A percentile compares a stretch with the other conserved stretches of the same genome.
phyloP scores from a whole-genome alignment of 192 early-diverging fungal species.

The Podila clonocystis region DNA sequence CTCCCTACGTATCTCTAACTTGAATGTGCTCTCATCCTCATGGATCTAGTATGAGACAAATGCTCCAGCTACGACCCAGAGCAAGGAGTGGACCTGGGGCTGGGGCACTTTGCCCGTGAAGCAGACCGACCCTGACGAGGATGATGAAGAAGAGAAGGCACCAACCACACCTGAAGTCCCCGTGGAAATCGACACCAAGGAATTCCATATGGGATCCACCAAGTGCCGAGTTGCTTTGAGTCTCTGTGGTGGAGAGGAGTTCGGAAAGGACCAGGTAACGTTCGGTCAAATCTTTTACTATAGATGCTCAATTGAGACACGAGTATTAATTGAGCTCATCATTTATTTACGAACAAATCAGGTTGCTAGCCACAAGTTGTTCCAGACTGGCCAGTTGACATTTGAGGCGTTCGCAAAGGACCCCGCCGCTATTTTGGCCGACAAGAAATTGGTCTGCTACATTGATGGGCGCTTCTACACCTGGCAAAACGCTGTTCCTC shows the following conservation, averaged over 20 bases:
- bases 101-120: constrained; percentile 79
- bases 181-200: constrained; percentile 41
- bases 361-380: constrained; percentile 33
- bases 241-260: constrained; percentile 61
- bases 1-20: not conserved
- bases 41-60: constrained; percentile 36
- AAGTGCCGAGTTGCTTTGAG: constrained; percentile 65
- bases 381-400: constrained; percentile 22
- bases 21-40: not conserved
- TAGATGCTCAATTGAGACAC: no score
- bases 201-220: constrained; percentile 48
- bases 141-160: constrained; percentile 23
- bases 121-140: constrained; percentile 49
- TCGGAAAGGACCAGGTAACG: constrained; percentile 56
- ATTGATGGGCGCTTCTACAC: constrained; percentile 65
- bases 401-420: constrained; percentile 48
- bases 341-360: constrained; percentile 9
- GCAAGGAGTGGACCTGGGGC: constrained; percentile 73
- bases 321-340: no score
- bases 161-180: constrained; percentile 24
- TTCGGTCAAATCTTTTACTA: no score
- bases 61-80: constrained; percentile 12
- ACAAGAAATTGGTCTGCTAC: constrained; percentile 46
- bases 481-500: constrained; percentile 68
- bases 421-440: constrained; percentile 33